Evolutionary conservation across 1,284 basidiomycete genomes (phyloP), one percentile per base, ranked within the genome.

Genomic region (Marasmius sp.): DNA sequence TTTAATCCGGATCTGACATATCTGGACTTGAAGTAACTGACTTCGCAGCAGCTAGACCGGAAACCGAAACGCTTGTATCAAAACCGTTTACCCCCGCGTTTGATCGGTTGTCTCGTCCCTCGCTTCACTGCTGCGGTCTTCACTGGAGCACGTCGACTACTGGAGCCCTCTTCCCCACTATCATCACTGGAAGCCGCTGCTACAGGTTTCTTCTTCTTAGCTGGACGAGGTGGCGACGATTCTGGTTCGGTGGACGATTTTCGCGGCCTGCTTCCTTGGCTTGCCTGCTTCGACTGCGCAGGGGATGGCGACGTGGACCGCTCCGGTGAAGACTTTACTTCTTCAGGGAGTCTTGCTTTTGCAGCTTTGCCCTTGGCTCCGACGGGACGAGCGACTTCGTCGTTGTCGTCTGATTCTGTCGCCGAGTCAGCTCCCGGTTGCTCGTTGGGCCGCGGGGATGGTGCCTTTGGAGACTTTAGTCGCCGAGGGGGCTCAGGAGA

Each of bases 1-100:
- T 27, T 5, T 27, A 27, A 27, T 27, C 27, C 27, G 27, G 27
- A 27, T 27, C 27, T 5, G 27, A 27, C 5, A 2, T 27, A 2
- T 27, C 2, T 27, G 27, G 27, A 27, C 27, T 27, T 27, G 20
- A 8, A 47, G 2, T 47, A n/a, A 6, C 2, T n/a, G 11, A 47
- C 1, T 47, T 47, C 45, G n/a, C 43, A 50, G 41, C 39, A 14
- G 9, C n/a, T 36, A 33, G 22, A 45, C 7, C 45, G 18, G 34
- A 49, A 22, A 20, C n/a, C 16, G 6, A 16, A 6, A 47, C 51
- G 12, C 18, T 14, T 18, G 27, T 41, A 82, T 76, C 56, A 91
- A 76, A 92, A 92, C 63, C 86, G 81, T 71, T 83, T 88, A 27
- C 84, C 87, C 43, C 87, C 87, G 66, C 90, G 83, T 74, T 87